Conservation (phyloP, 1,139 yeast species). For the Arxiozyma slooffiae region DNA sequence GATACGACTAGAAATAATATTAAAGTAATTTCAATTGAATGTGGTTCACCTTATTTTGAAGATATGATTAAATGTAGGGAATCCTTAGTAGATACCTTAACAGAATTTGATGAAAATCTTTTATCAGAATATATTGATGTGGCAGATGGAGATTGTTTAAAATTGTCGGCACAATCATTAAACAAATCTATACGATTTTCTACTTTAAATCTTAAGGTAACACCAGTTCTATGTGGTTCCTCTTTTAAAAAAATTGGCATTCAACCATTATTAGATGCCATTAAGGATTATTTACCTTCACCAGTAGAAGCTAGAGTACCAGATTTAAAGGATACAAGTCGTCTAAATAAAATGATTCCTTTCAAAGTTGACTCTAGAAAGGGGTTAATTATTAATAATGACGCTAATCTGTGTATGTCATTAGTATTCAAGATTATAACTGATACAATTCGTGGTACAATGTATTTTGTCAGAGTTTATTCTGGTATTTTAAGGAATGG, state of each 20-base stretch:
- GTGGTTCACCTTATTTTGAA: not conserved
- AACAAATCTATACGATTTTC: slow-evolving; percentile 51
- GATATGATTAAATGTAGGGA: slow-evolving; percentile 44
- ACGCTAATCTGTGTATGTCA: slow-evolving; percentile 58
- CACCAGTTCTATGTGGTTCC: slow-evolving; percentile 89
- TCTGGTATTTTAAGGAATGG: slow-evolving; percentile 52
- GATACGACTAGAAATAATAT: not conserved
- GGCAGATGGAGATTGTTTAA: slow-evolving; percentile 52
- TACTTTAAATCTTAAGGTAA: slow-evolving; percentile 47
- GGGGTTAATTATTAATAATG: slow-evolving; percentile 47
- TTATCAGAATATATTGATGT: slow-evolving; percentile 67
- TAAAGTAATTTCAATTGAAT: not conserved
- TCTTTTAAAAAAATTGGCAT: slow-evolving; percentile 90
- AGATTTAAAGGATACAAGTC: slow-evolving; percentile 32
- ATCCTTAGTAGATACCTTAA: slow-evolving; percentile 70
- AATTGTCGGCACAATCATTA: slow-evolving; percentile 44
- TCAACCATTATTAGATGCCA: slow-evolving; percentile 84
- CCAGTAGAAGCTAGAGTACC: slow-evolving; percentile 62
- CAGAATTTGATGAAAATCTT: slow-evolving; percentile 70
- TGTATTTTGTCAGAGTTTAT: slow-evolving; percentile 73
- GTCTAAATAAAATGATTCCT: slow-evolving; percentile 27
- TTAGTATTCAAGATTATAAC: slow-evolving; percentile 86
- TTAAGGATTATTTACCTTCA: slow-evolving; percentile 67
- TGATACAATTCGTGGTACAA: slow-evolving; percentile 71
- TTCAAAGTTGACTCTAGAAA: slow-evolving; percentile 34